phyloP scores from a whole-genome alignment of 176 grass and related monocot species.

The Aegilops umbellulata region DNA sequence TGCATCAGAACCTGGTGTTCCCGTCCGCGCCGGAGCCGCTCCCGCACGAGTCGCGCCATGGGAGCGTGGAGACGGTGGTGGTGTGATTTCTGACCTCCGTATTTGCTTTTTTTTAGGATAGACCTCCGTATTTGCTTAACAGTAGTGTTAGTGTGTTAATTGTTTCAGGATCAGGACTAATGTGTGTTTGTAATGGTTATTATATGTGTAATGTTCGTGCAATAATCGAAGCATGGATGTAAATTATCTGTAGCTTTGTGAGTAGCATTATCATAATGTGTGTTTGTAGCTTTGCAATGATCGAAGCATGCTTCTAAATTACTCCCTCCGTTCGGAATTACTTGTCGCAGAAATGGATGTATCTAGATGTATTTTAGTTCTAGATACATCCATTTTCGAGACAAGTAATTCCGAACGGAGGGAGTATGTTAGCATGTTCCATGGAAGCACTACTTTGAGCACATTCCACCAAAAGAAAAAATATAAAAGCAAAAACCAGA shows the following conservation, averaged over 20 bases:
- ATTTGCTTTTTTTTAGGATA: too few relatives aligned
- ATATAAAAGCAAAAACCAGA: too few relatives aligned
- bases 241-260: background rate
- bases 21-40: slow-evolving; percentile 12
- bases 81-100: slow-evolving; percentile 14
- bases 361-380: too few relatives aligned
- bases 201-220: background rate
- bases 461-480: too few relatives aligned
- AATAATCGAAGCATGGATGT: background rate
- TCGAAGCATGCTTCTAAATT: too few relatives aligned
- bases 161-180: background rate
- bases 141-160: background rate
- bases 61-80: slow-evolving; percentile 30
- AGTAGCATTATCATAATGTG: background rate
- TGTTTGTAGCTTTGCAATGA: too few relatives aligned
- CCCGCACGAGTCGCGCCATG: slow-evolving; percentile 19
- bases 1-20: slow-evolving; percentile 57
- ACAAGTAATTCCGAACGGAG: too few relatives aligned
- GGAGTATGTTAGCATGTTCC: too few relatives aligned
- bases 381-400: too few relatives aligned
- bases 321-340: too few relatives aligned
- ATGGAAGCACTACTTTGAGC: too few relatives aligned
- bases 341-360: too few relatives aligned
- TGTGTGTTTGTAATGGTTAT: background rate
- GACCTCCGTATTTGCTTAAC: background rate